Evolutionary conservation across 176 grass and related monocot species (phyloP), one percentile per base, ranked within the genome.

Genomic region (Typha latifolia): DNA sequence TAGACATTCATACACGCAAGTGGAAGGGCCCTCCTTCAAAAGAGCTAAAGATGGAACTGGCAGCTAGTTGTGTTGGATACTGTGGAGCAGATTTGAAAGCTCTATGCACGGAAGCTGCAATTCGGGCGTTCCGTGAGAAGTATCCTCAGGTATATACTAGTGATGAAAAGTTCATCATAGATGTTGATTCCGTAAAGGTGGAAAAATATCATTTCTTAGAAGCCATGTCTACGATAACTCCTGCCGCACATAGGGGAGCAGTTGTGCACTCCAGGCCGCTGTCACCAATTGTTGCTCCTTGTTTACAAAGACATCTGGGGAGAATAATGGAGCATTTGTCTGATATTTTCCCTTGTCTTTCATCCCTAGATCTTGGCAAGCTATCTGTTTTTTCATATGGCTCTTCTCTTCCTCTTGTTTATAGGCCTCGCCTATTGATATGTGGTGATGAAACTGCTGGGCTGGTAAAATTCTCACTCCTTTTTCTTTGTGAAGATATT

Each of bases 91-190:
- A 99, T 84, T 72, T 99, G 62, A 99, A 99, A 78, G 90, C 95
- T 29, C 79, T 99, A 67, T 99, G 95, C 67, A 99, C 95, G 50
- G 95, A 99, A 78, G 89, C 95, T 76, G 95, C 95, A 51, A 99
- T 99, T 72, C 67, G 84, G 64, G 89, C 95, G 51, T 99, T 99
- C 69, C 83, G 95, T 69, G 95, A 99, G 84, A 94, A 99, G 57
- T 99, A 99, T 72, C 95, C 95, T 68, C 95, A 99, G 74, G 95
- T 99, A n/a, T 99, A 99, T 77, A 99, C 76, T 24, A 90, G 95
- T 79, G 95, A 99, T 32, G 95, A 99, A 32, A 99, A 94, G 79
- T 99, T 99, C 81, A 82, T 99, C 43, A 99, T 99, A 80, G 95
- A 99, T 81, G 95, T 99, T 52, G 95, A 94, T 47, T 85, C 85